Conservation (phyloP, 2,329 filamentous ascomycete genomes). For the Dothideomycetes sp. region DNA sequence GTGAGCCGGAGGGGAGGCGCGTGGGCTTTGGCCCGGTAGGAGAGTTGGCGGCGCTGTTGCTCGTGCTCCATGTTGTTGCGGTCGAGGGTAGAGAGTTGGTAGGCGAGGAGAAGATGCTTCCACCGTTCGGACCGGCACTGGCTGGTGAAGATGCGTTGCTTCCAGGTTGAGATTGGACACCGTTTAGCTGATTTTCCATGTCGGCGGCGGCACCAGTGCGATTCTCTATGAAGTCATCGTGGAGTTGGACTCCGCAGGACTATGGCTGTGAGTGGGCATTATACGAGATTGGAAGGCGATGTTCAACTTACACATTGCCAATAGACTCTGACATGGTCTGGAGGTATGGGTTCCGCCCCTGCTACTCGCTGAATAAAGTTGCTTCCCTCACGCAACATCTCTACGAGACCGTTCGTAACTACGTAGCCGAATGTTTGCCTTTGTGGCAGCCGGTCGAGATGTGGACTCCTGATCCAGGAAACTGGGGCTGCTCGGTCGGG, state of each 20-base stretch:
- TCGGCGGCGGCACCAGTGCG: conserved; percentile 26
- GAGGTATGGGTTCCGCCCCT: neutral
- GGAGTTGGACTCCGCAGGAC: conserved; percentile 15
- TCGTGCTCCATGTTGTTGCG: conserved; percentile 12
- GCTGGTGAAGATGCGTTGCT: conserved; percentile 5
- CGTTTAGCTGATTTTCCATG: conserved; percentile 27
- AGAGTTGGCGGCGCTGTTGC: neutral
- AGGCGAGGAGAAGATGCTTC: neutral
- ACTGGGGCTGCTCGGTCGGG: no score
- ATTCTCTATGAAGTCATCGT: conserved; percentile 28
- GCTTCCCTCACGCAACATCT: neutral
- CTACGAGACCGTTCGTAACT: neutral
- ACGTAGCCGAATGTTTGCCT: neutral
- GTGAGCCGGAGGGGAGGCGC: neutral
- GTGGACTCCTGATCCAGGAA: no score
- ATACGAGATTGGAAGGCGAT: neutral
- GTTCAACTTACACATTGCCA: neutral
- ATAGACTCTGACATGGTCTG: neutral
- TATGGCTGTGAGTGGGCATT: neutral
- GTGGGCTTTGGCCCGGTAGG: neutral
- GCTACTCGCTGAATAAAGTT: neutral
- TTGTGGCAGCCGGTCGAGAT: neutral
- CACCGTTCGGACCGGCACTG: neutral
- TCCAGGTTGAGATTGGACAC: conserved; percentile 17
- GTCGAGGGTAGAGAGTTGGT: conserved; percentile 14